Conservation (phyloP, 2,329 filamentous ascomycete species). For the Colletotrichum somersetense region DNA sequence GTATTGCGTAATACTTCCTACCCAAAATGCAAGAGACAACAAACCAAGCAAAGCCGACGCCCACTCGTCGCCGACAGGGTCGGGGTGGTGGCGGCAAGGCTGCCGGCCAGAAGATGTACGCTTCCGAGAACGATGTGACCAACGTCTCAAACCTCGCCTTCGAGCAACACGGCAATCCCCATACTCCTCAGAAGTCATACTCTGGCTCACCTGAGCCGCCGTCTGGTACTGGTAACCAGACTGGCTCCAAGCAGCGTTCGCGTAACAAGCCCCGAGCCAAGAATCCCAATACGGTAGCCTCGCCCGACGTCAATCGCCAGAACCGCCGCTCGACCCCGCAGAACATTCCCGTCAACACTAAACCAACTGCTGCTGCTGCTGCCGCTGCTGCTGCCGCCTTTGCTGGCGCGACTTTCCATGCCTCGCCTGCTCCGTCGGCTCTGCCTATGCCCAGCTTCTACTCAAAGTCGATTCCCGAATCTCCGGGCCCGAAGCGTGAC, state of each 20-base stretch:
- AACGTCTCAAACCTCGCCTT: slow-evolving; percentile 48
- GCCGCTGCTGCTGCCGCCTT: slow-evolving; percentile 71
- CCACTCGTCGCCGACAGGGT: slow-evolving; percentile 52
- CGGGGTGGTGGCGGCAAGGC: slow-evolving; percentile 52
- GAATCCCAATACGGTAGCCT: slow-evolving; percentile 45
- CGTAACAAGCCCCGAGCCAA: slow-evolving; percentile 43
- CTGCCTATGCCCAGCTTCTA: slow-evolving; percentile 91
- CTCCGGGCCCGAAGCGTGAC: slow-evolving; percentile 57
- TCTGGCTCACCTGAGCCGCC: slow-evolving; percentile 52
- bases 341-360: slow-evolving; percentile 52
- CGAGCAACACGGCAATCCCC: slow-evolving; percentile 52
- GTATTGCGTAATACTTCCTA: not conserved
- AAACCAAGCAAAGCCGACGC: slow-evolving; percentile 51
- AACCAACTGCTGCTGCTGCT: slow-evolving; percentile 57
- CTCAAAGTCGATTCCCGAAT: slow-evolving; percentile 79
- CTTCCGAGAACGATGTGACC: slow-evolving; percentile 67
- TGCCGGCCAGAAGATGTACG: slow-evolving; percentile 66
- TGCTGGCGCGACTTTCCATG: slow-evolving; percentile 94
- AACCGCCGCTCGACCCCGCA: slow-evolving; percentile 59
- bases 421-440: slow-evolving; percentile 90
- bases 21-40: slow-evolving; percentile 51
- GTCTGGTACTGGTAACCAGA: slow-evolving; percentile 49
- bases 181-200: slow-evolving; percentile 62
- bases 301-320: slow-evolving; percentile 57
- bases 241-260: slow-evolving; percentile 45